phyloP scores from a whole-genome alignment of 495 filamentous ascomycete species.

The Lasiosphaeria ovina region DNA sequence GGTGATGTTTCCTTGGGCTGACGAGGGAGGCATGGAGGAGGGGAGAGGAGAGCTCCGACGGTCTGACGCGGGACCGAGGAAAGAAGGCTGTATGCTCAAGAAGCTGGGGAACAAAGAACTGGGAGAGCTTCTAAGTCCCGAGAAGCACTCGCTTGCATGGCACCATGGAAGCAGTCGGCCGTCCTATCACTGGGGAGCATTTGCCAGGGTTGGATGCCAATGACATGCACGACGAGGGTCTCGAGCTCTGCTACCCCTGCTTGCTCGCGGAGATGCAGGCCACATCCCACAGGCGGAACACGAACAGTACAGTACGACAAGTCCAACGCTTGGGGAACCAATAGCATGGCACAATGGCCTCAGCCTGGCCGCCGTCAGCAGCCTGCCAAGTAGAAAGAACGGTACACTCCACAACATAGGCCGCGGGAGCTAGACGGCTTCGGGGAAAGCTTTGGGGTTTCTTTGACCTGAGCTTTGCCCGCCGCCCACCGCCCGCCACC shows the following conservation, averaged over 20 bases:
- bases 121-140: constrained; percentile 6
- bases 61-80: constrained; percentile 6
- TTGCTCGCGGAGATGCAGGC: constrained; percentile 14
- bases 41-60: neutral
- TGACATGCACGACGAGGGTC: constrained; percentile 3
- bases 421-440: neutral
- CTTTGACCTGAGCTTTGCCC: too few relatives aligned
- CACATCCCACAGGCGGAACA: constrained; percentile 8
- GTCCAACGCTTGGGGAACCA: constrained; percentile 22
- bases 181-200: neutral
- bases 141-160: constrained; percentile 12
- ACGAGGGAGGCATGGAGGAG: neutral
- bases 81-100: constrained; percentile 2
- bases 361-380: constrained; percentile 11
- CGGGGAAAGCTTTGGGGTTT: neutral
- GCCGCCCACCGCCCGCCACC: too few relatives aligned
- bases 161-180: constrained; percentile 3
- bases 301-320: neutral
- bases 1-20: neutral
- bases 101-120: constrained; percentile 11
- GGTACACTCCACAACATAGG: neutral
- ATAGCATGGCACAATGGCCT: constrained; percentile 10
- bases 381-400: neutral
- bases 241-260: constrained; percentile 17
- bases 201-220: constrained; percentile 6